These are phyloP conservation scores for Verbena officinalis DNA, from an alignment of 257 asterid species.

Conservation along the genomic window DNA sequence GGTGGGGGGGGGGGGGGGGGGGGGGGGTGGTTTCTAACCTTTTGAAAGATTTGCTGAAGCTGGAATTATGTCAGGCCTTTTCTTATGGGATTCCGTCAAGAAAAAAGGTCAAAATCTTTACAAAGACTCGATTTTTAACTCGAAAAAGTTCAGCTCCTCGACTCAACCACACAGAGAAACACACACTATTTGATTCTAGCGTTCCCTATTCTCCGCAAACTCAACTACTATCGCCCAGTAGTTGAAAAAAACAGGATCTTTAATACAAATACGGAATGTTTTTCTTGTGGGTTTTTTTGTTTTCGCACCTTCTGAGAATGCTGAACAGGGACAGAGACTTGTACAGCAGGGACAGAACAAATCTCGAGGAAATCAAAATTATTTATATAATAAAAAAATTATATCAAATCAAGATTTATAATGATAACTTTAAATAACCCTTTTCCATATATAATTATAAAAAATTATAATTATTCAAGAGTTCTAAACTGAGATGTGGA, in stretches of 20 bases:
- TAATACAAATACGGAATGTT: not conserved
- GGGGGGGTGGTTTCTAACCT: conserved; percentile 25
- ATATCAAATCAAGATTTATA: no score
- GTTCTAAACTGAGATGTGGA: not conserved
- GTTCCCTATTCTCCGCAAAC: conserved; percentile 1
- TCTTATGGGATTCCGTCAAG: conserved; percentile 22
- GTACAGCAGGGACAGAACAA: not conserved
- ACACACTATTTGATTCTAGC: not conserved
- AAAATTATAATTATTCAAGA: not conserved
- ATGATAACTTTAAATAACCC: no score
- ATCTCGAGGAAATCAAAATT: no score
- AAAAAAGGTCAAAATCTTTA: conserved; percentile 8
- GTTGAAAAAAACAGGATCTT: conserved; percentile 14
- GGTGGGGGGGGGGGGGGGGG: conserved; percentile 7
- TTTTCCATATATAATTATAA: not conserved
- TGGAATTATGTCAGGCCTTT: conserved; percentile 7
- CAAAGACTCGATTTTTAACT: conserved; percentile 7
- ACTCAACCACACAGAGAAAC: conserved; percentile 12
- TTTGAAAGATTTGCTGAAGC: conserved; percentile 23
- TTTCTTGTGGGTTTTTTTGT: not conserved
- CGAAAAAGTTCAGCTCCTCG: not conserved
- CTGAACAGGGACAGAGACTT: not conserved
- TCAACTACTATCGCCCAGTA: not conserved
- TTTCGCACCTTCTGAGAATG: not conserved
- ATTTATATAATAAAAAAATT: no score